These are phyloP conservation scores for Zygosaccharomyces pseudobailii DNA, from an alignment of 1,139 yeast species.

Conservation along the genomic window DNA sequence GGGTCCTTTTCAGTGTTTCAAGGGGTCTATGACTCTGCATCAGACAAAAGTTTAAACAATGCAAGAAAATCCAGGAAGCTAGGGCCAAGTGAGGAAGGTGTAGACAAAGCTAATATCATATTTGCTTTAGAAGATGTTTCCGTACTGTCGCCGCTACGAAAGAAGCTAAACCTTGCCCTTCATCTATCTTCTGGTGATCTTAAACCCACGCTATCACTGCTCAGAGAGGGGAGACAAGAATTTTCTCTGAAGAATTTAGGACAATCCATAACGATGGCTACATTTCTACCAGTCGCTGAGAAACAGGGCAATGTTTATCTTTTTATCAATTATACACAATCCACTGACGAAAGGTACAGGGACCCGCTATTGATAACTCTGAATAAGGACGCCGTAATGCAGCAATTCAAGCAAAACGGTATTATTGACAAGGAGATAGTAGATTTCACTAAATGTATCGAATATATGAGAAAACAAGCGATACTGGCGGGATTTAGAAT, in stretches of 20 bases:
- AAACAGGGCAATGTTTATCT: constrained; percentile 40
- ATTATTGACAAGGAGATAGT: constrained; percentile 23
- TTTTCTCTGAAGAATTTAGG: constrained; percentile 36
- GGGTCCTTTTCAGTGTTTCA: constrained; percentile 23
- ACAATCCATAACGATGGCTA: constrained; percentile 41
- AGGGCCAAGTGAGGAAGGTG: constrained; percentile 13
- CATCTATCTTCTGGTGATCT: constrained; percentile 29
- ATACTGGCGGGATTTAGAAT: constrained; percentile 39
- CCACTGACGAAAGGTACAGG: constrained; percentile 29
- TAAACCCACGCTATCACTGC: constrained; percentile 39
- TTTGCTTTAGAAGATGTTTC: constrained; percentile 46
- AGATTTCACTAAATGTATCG: constrained; percentile 33
- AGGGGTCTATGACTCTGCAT: constrained; percentile 23
- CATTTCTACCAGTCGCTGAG: constrained; percentile 47
- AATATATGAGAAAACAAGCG: constrained; percentile 37
- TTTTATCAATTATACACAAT: constrained; percentile 37
- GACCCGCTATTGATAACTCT: constrained; percentile 45
- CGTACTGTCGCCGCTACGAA: constrained; percentile 48
- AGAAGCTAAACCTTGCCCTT: constrained; percentile 38
- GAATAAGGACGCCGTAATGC: constrained; percentile 36
- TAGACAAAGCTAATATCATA: constrained; percentile 37
- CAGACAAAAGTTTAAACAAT: background rate
- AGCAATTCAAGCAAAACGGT: constrained; percentile 31
- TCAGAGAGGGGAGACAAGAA: constrained; percentile 38
- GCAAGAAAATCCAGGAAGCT: constrained; percentile 4